phyloP scores from a whole-genome alignment of 148 eudicot species.

The Cornus controversa region DNA sequence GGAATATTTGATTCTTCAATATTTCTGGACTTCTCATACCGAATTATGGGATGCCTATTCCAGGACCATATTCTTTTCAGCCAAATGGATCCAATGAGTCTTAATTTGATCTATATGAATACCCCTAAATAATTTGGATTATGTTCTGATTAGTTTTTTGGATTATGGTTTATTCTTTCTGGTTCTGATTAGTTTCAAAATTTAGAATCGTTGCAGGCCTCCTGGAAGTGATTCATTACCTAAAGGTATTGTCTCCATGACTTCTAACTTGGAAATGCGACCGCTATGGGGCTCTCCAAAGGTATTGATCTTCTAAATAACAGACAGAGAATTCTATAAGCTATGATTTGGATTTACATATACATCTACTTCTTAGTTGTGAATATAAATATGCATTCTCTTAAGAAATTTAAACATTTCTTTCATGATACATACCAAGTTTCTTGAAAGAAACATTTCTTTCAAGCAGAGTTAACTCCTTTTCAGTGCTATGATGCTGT shows the following conservation, averaged over 20 bases:
- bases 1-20: too few relatives aligned
- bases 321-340: not conserved
- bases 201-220: conserved; percentile 65
- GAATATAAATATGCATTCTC: not conserved
- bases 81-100: not conserved
- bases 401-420: not conserved
- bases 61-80: too few relatives aligned
- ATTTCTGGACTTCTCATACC: too few relatives aligned
- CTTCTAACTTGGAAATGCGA: conserved; percentile 80
- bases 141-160: conserved; percentile 12
- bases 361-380: not conserved
- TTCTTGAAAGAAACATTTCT: too few relatives aligned
- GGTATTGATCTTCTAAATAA: conserved; percentile 34
- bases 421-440: not conserved
- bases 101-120: not conserved
- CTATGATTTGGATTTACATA: not conserved
- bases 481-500: not conserved
- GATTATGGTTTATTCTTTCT: not conserved
- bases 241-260: conserved; percentile 54
- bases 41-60: too few relatives aligned
- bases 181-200: conserved; percentile 19
- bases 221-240: conserved; percentile 81
- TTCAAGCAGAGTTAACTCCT: too few relatives aligned
- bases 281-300: conserved; percentile 85
- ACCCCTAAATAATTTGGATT: not conserved